phyloP scores from a whole-genome alignment of 495 filamentous ascomycete genomes.

The Copromyces sp. region DNA sequence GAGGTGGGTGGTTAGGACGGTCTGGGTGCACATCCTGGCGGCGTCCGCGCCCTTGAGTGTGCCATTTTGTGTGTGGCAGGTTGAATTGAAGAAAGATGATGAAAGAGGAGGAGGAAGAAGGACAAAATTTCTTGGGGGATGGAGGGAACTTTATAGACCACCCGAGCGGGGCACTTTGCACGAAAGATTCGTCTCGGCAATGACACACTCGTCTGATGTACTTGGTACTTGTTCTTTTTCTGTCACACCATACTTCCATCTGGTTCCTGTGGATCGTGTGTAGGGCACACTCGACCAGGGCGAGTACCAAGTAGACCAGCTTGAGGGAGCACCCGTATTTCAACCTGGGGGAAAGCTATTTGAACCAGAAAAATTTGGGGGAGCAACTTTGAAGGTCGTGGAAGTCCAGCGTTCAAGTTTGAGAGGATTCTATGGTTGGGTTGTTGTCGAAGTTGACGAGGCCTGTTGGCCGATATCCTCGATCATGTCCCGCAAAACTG shows the following conservation, averaged over 20 bases:
- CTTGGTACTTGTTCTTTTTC: background rate
- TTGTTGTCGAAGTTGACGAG: background rate
- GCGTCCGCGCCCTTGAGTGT: background rate
- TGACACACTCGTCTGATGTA: background rate
- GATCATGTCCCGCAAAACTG: background rate
- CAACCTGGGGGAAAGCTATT: background rate
- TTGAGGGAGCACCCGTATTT: background rate
- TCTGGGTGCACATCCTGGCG: background rate
- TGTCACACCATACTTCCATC: background rate
- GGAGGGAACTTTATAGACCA: background rate
- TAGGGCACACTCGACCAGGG: background rate
- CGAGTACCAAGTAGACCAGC: background rate
- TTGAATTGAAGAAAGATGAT: background rate
- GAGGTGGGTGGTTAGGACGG: background rate
- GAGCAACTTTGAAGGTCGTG: background rate
- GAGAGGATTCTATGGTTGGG: background rate
- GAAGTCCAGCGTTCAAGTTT: background rate
- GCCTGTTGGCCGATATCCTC: background rate
- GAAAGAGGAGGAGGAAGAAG: background rate
- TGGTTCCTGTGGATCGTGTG: background rate
- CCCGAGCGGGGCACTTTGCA: background rate
- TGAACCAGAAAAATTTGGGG: background rate
- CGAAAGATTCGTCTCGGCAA: background rate
- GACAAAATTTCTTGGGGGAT: background rate
- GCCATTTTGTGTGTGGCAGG: background rate